Conservation (phyloP, 495 filamentous ascomycete species). For the Xylaria acuta region DNA sequence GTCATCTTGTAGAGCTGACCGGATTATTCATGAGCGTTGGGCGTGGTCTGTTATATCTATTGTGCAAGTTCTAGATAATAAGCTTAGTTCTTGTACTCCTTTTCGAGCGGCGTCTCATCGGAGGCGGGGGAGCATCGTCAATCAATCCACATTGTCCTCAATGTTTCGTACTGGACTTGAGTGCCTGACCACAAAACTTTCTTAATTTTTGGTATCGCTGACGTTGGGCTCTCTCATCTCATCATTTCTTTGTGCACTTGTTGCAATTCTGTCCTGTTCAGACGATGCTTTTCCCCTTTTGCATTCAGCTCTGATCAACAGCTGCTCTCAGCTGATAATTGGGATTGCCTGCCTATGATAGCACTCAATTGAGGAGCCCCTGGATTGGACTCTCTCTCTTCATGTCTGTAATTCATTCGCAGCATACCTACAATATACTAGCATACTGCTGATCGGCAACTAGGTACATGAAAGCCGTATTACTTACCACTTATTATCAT, state of each 20-base stretch:
- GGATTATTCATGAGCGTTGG: background rate
- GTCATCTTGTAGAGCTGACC: background rate
- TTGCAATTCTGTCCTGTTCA: background rate
- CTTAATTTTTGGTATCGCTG: background rate
- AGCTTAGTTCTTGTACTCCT: background rate
- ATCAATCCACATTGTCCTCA: background rate
- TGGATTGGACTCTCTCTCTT: background rate
- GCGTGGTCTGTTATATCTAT: background rate
- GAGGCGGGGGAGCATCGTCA: background rate
- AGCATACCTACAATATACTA: background rate
- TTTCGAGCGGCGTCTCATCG: background rate
- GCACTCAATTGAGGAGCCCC: background rate
- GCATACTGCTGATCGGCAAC: background rate
- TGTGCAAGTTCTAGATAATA: background rate
- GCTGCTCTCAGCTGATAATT: slow-evolving; percentile 18
- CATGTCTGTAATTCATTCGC: background rate
- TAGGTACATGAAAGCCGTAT: background rate
- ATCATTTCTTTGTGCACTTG: background rate
- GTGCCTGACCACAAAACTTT: background rate
- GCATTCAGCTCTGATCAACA: background rate
- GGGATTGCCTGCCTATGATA: background rate
- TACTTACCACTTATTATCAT: background rate
- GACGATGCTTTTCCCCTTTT: background rate
- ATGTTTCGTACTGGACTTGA: background rate
- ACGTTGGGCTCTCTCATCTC: background rate